Percentiles rank a stretch among this genome's conserved stretches.
Evolutionary conservation across 306 rosid species (phyloP).

Genomic region (Prunus mira): DNA sequence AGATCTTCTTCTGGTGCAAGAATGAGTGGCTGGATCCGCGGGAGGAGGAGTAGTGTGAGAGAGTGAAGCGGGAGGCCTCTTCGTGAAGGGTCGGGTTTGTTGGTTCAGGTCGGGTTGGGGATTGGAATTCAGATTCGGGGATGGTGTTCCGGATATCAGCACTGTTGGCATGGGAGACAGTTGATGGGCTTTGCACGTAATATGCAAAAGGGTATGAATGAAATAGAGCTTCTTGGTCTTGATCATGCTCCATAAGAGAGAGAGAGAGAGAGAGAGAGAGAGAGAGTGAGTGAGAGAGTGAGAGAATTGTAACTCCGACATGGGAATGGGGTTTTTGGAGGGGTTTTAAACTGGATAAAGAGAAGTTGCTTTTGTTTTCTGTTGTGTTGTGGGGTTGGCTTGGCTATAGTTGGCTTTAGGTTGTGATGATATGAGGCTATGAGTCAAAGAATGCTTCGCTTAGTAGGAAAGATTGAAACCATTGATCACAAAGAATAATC

Average conservation of each 20-base stretch:
- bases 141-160: conserved; percentile 39
- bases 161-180: conserved; percentile 64
- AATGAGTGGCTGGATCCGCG: conserved; percentile 63
- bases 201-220: conserved; percentile 62
- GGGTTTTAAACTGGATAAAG: conserved; percentile 37
- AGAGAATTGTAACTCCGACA: neutral
- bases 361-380: conserved; percentile 8
- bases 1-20: conserved; percentile 56
- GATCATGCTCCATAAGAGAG: conserved; percentile 28
- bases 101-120: conserved; percentile 30
- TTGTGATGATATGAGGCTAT: neutral
- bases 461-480: conserved; percentile 25
- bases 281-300: neutral
- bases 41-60: conserved; percentile 65
- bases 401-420: neutral
- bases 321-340: conserved; percentile 22
- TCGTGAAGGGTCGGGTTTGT: conserved; percentile 20
- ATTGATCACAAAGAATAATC: conserved; percentile 1
- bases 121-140: conserved; percentile 50
- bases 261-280: conserved; percentile 7
- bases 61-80: conserved; percentile 39
- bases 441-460: conserved; percentile 22
- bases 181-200: conserved; percentile 88
- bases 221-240: conserved; percentile 58
- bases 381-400: neutral